These are phyloP conservation scores for Candida chilensis DNA, from an alignment of 805 yeast genomes.

Conservation along the genomic window DNA sequence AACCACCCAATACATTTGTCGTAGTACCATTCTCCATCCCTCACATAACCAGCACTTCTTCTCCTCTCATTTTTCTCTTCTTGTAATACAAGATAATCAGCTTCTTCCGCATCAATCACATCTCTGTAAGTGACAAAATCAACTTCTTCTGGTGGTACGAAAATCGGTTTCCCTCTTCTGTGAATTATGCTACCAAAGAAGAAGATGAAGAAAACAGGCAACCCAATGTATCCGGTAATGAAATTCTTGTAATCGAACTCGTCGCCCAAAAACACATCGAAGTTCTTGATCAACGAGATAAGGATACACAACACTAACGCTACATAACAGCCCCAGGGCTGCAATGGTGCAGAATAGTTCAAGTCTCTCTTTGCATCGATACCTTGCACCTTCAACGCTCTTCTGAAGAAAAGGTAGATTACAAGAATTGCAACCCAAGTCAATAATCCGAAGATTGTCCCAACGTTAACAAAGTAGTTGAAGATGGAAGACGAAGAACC, in stretches of 20 bases:
- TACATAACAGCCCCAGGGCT: constrained; percentile 31
- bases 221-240: constrained; percentile 34
- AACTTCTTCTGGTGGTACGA: constrained; percentile 15
- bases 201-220: constrained; percentile 28
- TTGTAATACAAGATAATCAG: constrained; percentile 16
- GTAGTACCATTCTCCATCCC: constrained; percentile 26
- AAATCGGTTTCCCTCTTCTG: constrained; percentile 18
- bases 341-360: constrained; percentile 29
- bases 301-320: constrained; percentile 22
- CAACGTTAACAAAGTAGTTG: constrained; percentile 31
- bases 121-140: constrained; percentile 34
- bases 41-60: too few species aligned
- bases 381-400: constrained; percentile 32
- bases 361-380: constrained; percentile 26
- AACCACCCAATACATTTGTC: constrained; percentile 32
- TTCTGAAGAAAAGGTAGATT: constrained; percentile 32
- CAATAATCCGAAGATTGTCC: constrained; percentile 31
- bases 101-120: constrained; percentile 33
- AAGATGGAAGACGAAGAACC: constrained; percentile 23
- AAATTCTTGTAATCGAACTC: constrained; percentile 26
- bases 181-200: constrained; percentile 23
- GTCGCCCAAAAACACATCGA: constrained; percentile 28
- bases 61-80: constrained; percentile 20
- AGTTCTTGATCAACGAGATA: constrained; percentile 27
- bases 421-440: constrained; percentile 33